These are phyloP conservation scores for Sporobolus alterniflorus DNA, from an alignment of 202 grass and related monocot genomes.

Conservation along the genomic window DNA sequence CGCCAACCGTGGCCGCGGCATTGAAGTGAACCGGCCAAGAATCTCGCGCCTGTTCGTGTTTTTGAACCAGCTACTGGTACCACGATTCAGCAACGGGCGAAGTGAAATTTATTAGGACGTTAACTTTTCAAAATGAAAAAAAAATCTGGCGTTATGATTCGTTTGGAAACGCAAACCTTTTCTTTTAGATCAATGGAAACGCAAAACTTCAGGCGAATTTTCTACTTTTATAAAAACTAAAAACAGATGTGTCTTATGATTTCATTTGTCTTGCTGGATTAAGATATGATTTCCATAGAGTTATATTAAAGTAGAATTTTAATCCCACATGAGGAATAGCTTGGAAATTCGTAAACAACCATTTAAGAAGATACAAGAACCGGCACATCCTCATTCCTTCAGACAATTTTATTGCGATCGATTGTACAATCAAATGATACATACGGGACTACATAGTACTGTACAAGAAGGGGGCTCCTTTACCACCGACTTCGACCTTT, in stretches of 20 bases:
- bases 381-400: not conserved
- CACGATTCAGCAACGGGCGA: too few species aligned
- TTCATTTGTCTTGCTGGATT: too few species aligned
- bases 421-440: conserved; percentile 32
- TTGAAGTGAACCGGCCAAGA: not conserved
- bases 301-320: not conserved
- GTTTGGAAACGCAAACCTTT: too few species aligned
- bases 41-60: not conserved
- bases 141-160: too few species aligned
- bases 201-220: too few species aligned
- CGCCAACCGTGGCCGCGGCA: conserved; percentile 30
- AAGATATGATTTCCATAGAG: too few species aligned
- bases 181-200: too few species aligned
- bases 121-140: too few species aligned
- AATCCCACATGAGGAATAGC: not conserved
- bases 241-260: too few species aligned
- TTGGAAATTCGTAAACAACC: not conserved
- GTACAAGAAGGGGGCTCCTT: conserved; percentile 35
- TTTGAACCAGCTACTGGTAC: not conserved
- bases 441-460: conserved; percentile 6
- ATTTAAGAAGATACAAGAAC: not conserved
- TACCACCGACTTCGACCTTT: conserved; percentile 1
- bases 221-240: too few species aligned
- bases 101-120: too few species aligned
- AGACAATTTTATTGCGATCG: conserved; percentile 29